Conservation (phyloP, 805 yeast species). For the Candida insectorum region DNA sequence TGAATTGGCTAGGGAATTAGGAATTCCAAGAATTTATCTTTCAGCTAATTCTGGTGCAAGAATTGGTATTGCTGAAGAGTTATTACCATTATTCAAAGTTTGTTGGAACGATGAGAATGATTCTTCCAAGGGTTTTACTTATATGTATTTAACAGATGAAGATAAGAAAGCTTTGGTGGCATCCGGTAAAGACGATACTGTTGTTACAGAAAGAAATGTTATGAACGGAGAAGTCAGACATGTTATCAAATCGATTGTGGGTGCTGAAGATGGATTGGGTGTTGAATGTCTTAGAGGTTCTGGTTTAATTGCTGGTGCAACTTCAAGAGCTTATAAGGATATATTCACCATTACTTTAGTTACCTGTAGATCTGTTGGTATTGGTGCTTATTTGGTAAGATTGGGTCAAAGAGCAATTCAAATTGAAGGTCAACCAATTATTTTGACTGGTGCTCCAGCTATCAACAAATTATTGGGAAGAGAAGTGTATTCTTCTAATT, state of each 20-base stretch:
- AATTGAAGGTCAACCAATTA: conserved; percentile 97
- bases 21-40: conserved; percentile 92
- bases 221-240: conserved; percentile 83
- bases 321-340: conserved; percentile 95
- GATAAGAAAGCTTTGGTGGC: conserved; percentile 55
- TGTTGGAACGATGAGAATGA: conserved; percentile 82
- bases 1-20: conserved; percentile 82
- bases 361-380: conserved; percentile 99
- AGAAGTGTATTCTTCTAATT: conserved; percentile 93
- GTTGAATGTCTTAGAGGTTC: conserved; percentile 98
- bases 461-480: conserved; percentile 94
- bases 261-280: conserved; percentile 95
- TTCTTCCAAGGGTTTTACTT: conserved; percentile 85
- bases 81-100: conserved; percentile 82
- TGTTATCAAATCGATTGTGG: conserved; percentile 80
- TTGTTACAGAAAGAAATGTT: conserved; percentile 73
- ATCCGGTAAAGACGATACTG: conserved; percentile 57
- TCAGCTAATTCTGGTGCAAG: conserved; percentile 99
- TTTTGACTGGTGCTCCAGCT: conserved; percentile 98
- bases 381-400: conserved; percentile 98
- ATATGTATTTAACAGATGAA: conserved; percentile 76
- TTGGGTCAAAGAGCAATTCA: conserved; percentile 98
- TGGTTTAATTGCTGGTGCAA: conserved; percentile 98
- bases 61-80: conserved; percentile 96
- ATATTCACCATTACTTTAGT: conserved; percentile 97